These are phyloP conservation scores for Chlamydomonas schloesseri DNA, from an alignment of 139 green algal species.

Conservation along the genomic window DNA sequence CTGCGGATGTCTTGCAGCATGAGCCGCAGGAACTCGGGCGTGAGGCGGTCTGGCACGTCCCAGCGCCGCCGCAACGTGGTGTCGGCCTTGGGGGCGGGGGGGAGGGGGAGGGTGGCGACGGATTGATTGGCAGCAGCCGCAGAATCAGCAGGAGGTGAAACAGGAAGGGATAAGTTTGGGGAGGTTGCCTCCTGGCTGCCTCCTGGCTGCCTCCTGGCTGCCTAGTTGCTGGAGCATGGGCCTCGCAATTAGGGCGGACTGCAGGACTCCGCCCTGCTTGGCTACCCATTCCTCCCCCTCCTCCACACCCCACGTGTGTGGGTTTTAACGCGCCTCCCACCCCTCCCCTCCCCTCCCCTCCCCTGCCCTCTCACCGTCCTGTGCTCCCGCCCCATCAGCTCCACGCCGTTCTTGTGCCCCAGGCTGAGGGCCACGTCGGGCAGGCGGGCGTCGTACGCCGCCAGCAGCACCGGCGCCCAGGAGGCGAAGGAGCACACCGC, in stretches of 20 bases:
- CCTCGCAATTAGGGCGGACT: no score
- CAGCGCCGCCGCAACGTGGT: not conserved
- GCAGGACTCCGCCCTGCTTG: no score
- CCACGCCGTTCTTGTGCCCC: slow-evolving; percentile 29
- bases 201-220: no score
- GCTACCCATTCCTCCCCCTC: no score
- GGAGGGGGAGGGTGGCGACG: no score
- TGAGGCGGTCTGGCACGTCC: slow-evolving; percentile 57
- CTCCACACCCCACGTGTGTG: no score
- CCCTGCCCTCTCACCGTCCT: not conserved
- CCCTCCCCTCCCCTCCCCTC: not conserved
- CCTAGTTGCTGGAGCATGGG: no score
- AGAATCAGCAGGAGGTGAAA: not conserved
- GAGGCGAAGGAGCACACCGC: slow-evolving; percentile 51
- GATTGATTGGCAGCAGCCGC: no score
- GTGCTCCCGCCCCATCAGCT: not conserved
- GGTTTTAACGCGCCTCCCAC: not conserved
- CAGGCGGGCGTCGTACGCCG: slow-evolving; percentile 29
- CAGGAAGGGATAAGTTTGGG: not conserved
- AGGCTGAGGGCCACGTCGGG: slow-evolving; percentile 7
- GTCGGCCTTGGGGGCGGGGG: not conserved
- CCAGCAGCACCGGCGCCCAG: slow-evolving; percentile 57
- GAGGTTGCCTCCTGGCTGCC: no score
- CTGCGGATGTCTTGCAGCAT: slow-evolving; percentile 46
- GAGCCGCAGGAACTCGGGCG: slow-evolving; percentile 48